phyloP scores from a whole-genome alignment of 2,329 filamentous ascomycete genomes.

The Stemphylium lycopersici region DNA sequence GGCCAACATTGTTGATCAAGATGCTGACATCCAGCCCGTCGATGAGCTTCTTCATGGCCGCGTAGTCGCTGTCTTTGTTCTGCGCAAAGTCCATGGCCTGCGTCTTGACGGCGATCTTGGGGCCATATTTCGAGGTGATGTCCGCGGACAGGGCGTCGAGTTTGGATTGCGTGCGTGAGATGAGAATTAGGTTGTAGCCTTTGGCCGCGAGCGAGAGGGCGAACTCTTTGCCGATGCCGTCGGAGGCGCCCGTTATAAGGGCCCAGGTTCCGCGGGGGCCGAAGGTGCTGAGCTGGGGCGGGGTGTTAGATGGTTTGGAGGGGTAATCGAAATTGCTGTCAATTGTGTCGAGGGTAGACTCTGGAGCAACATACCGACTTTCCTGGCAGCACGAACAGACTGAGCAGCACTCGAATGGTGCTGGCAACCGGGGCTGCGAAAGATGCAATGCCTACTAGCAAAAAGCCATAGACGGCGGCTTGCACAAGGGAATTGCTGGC shows the following conservation, averaged over 20 bases:
- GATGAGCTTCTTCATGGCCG: conserved; percentile 70
- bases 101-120: conserved; percentile 71
- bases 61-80: conserved; percentile 81
- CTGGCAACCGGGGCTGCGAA: conserved; percentile 50
- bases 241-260: conserved; percentile 91
- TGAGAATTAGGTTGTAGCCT: conserved; percentile 92
- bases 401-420: conserved; percentile 55
- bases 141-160: conserved; percentile 78
- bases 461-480: conserved; percentile 34
- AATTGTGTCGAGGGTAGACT: too few relatives aligned
- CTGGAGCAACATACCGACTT: conserved; percentile 47
- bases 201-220: conserved; percentile 86
- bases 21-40: conserved; percentile 80
- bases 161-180: conserved; percentile 95
- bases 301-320: conserved; percentile 1
- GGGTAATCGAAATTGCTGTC: too few relatives aligned
- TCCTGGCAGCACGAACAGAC: conserved; percentile 57
- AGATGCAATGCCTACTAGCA: conserved; percentile 40
- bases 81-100: conserved; percentile 90
- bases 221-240: conserved; percentile 97
- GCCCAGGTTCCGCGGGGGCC: conserved; percentile 93
- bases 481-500: conserved; percentile 35
- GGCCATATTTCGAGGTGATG: conserved; percentile 72
- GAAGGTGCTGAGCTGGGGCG: conserved; percentile 79
- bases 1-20: conserved; percentile 95